These are phyloP conservation scores for Venturia carpophila DNA, from an alignment of 2,329 filamentous ascomycete species.

Conservation along the genomic window DNA sequence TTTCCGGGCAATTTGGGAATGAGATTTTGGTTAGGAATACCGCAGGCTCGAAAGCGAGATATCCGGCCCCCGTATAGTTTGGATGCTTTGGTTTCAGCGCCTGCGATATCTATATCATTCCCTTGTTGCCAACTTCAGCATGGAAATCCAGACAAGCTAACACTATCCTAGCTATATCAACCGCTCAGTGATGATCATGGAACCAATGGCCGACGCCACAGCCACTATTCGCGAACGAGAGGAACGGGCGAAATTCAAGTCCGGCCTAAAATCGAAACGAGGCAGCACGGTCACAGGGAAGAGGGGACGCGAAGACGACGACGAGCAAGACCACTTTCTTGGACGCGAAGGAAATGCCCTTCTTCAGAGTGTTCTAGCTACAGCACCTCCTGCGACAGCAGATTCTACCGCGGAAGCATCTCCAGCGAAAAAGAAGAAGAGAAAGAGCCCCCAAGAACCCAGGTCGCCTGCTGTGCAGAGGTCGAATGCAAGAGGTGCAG, in stretches of 20 bases:
- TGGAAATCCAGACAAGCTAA: not conserved
- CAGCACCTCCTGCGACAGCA: slow-evolving; percentile 8
- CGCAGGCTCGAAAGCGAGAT: not conserved
- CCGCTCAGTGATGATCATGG: slow-evolving; percentile 69
- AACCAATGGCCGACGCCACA: slow-evolving; percentile 65
- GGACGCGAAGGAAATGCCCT: slow-evolving; percentile 28
- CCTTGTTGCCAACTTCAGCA: not conserved
- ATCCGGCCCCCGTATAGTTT: not conserved
- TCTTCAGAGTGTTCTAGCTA: not conserved
- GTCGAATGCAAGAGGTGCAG: slow-evolving; percentile 44
- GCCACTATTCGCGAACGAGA: slow-evolving; percentile 56
- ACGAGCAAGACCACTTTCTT: slow-evolving; percentile 34
- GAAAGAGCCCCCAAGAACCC: slow-evolving; percentile 56
- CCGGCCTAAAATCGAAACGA: slow-evolving; percentile 47
- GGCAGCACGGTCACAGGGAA: slow-evolving; percentile 25
- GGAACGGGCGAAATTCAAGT: slow-evolving; percentile 66
- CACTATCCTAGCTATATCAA: slow-evolving; percentile 51
- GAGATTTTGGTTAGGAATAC: too few species aligned
- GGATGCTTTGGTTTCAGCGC: not conserved
- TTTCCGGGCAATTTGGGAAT: too few species aligned
- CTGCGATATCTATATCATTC: not conserved
- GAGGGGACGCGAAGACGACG: slow-evolving; percentile 39
- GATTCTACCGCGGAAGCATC: not conserved
- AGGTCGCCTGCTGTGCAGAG: slow-evolving; percentile 68
- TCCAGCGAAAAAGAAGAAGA: slow-evolving; percentile 49